A percentile compares a stretch with the other conserved stretches of the same genome.
Evolutionary conservation across 176 grass and related monocot genomes (phyloP).

Genomic region (Poa pratensis): DNA sequence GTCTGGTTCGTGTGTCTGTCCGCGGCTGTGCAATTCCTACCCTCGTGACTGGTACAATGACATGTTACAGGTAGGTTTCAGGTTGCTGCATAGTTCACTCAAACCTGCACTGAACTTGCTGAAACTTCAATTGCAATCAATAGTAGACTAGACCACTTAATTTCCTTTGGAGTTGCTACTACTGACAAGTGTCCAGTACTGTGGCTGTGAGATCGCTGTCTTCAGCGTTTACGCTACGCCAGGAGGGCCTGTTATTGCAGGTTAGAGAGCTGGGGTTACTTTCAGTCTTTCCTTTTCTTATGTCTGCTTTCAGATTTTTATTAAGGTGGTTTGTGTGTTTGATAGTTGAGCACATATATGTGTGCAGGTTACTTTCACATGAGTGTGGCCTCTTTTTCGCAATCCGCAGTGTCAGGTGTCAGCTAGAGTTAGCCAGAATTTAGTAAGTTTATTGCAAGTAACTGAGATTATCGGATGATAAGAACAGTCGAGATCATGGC

Average conservation of each 20-base stretch:
- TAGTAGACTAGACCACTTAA: neutral
- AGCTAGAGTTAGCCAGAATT: neutral
- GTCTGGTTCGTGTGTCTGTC: neutral
- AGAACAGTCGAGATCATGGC: neutral
- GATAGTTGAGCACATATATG: neutral
- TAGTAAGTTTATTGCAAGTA: neutral
- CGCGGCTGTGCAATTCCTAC: neutral
- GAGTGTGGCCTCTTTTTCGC: neutral
- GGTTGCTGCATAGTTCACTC: neutral
- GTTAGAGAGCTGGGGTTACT: neutral
- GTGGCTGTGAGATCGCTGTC: neutral
- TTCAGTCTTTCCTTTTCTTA: constrained; percentile 5
- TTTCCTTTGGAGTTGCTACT: neutral
- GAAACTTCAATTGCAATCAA: neutral
- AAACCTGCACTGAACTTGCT: neutral
- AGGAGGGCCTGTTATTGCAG: neutral
- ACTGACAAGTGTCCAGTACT: neutral
- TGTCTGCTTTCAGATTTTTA: constrained; percentile 26
- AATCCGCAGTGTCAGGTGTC: neutral
- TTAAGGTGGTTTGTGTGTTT: neutral
- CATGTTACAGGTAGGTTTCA: neutral
- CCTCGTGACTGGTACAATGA: neutral
- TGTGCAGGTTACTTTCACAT: neutral
- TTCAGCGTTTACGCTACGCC: neutral
- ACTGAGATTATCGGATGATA: neutral